phyloP scores from a whole-genome alignment of 345 rosid species.

The Arabidopsis thaliana region DNA sequence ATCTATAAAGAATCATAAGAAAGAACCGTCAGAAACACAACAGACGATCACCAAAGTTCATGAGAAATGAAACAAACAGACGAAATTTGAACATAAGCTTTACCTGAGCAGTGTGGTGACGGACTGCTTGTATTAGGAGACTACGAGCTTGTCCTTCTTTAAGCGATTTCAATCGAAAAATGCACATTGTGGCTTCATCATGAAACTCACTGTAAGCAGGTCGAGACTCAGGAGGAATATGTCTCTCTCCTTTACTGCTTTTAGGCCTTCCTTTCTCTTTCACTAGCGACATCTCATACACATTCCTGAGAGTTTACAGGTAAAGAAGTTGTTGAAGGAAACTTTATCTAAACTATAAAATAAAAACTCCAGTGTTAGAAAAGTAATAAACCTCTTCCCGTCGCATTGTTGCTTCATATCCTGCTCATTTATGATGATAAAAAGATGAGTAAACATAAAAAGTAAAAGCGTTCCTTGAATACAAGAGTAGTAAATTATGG shows the following conservation, averaged over 20 bases:
- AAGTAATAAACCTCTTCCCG: conserved; percentile 74
- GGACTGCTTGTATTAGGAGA: conserved; percentile 91
- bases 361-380: conserved; percentile 13
- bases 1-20: conserved; percentile 59
- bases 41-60: conserved; percentile 14
- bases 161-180: conserved; percentile 88
- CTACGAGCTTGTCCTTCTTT: conserved; percentile 93
- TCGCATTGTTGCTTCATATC: conserved; percentile 99
- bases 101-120: conserved; percentile 99
- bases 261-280: conserved; percentile 84
- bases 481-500: conserved; percentile 7
- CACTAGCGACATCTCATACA: conserved; percentile 70
- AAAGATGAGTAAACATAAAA: neutral
- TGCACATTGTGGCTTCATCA: conserved; percentile 85
- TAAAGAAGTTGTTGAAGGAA: conserved; percentile 22
- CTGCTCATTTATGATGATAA: conserved; percentile 53
- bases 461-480: conserved; percentile 12
- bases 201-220: conserved; percentile 75
- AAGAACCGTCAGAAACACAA: neutral
- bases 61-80: neutral
- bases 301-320: conserved; percentile 59
- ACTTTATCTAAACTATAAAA: conserved; percentile 29
- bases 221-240: conserved; percentile 62
- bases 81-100: neutral
- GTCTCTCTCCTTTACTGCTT: conserved; percentile 67